These are phyloP conservation scores for Pistacia integerrima DNA, from an alignment of 345 rosid genomes.

Conservation along the genomic window DNA sequence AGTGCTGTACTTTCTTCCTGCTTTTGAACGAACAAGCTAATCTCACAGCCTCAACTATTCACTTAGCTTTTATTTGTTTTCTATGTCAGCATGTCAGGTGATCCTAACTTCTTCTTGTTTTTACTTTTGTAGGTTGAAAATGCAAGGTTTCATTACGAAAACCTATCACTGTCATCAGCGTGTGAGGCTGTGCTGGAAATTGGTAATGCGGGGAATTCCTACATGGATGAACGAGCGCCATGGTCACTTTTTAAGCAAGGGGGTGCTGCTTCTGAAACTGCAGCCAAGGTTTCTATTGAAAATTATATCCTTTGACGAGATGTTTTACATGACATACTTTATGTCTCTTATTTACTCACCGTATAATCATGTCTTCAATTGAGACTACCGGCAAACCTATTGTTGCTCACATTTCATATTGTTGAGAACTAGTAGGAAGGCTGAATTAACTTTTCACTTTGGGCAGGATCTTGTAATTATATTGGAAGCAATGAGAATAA, in stretches of 20 bases:
- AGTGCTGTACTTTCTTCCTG: neutral
- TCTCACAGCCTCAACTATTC: neutral
- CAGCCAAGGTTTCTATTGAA: conserved; percentile 66
- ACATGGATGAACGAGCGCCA: conserved; percentile 82
- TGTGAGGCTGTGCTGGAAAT: conserved; percentile 88
- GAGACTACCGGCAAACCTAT: neutral
- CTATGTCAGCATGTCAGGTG: neutral
- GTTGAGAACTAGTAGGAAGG: neutral
- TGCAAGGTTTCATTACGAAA: conserved; percentile 64
- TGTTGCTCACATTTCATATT: neutral
- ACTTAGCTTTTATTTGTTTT: neutral
- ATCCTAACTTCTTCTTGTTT: neutral
- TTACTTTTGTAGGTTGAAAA: conserved; percentile 55
- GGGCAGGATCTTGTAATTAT: conserved; percentile 83
- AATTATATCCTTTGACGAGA: neutral
- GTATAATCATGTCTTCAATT: neutral
- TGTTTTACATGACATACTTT: neutral
- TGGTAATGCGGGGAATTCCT: conserved; percentile 82
- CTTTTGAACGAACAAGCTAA: neutral
- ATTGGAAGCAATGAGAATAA: conserved; percentile 84
- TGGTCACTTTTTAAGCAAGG: conserved; percentile 94
- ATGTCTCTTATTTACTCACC: neutral
- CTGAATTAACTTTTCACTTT: conserved; percentile 12
- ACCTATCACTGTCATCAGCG: conserved; percentile 69
- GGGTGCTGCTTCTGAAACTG: conserved; percentile 74